phyloP scores from a whole-genome alignment of 2,329 filamentous ascomycete genomes.

The Leptosphaerulina australis region DNA sequence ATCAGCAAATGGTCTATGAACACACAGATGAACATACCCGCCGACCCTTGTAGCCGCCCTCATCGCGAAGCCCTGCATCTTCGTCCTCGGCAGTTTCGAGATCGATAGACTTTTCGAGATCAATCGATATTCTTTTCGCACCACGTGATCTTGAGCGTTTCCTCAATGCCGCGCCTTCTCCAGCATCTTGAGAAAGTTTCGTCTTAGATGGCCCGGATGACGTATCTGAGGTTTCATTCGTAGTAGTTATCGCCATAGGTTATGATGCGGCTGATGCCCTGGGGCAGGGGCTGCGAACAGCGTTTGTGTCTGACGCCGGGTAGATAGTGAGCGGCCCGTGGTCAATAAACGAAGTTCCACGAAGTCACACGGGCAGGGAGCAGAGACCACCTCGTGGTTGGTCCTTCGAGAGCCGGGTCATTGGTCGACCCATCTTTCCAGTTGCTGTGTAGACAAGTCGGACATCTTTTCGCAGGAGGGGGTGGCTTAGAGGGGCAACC shows the following conservation, averaged over 20 bases:
- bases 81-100: conserved; percentile 39
- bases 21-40: conserved; percentile 26
- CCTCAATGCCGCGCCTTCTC: conserved; percentile 17
- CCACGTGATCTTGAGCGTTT: conserved; percentile 18
- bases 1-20: conserved; percentile 13
- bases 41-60: conserved; percentile 38
- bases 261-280: conserved; percentile 8
- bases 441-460: conserved; percentile 17
- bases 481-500: conserved; percentile 18
- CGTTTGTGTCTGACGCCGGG: conserved; percentile 7
- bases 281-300: conserved; percentile 14
- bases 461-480: conserved; percentile 14
- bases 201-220: conserved; percentile 12
- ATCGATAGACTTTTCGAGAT: conserved; percentile 66
- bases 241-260: conserved; percentile 12
- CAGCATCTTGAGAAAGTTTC: conserved; percentile 11
- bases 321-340: conserved; percentile 10
- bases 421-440: conserved; percentile 19
- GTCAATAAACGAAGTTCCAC: conserved; percentile 17
- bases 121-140: conserved; percentile 54
- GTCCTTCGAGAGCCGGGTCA: conserved; percentile 15
- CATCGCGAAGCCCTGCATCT: conserved; percentile 42
- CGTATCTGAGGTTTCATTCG: conserved; percentile 11
- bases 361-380: conserved; percentile 11
- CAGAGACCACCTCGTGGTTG: conserved; percentile 17